phyloP scores from a whole-genome alignment of 2,329 filamentous ascomycete species.

The Hymenoscyphus albidus region DNA sequence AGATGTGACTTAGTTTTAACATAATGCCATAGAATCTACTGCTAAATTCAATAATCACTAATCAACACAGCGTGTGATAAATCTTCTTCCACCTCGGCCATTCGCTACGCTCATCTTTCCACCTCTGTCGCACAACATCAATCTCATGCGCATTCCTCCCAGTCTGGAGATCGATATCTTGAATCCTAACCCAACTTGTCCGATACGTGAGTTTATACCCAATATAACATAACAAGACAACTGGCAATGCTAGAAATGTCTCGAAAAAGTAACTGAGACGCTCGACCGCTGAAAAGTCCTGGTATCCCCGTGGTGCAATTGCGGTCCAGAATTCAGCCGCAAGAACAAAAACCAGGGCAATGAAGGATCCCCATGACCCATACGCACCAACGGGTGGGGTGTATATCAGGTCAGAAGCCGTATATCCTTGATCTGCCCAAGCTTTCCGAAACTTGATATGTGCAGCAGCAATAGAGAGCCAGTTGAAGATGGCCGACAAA shows the following conservation, averaged over 20 bases:
- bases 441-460: slow-evolving; percentile 87
- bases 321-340: slow-evolving; percentile 70
- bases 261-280: slow-evolving; percentile 68
- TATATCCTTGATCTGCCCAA: slow-evolving; percentile 62
- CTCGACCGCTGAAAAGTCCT: slow-evolving; percentile 40
- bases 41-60: background rate
- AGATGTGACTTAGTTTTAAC: background rate
- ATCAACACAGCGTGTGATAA: slow-evolving; percentile 68
- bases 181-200: slow-evolving; percentile 62
- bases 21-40: background rate
- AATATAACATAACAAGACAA: slow-evolving; percentile 64
- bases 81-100: slow-evolving; percentile 76
- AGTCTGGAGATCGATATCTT: slow-evolving; percentile 82
- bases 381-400: slow-evolving; percentile 53
- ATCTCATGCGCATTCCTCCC: slow-evolving; percentile 82
- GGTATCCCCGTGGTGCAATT: slow-evolving; percentile 64
- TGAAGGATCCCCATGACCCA: slow-evolving; percentile 60
- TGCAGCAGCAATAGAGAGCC: slow-evolving; percentile 77
- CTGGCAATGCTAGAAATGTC: slow-evolving; percentile 65
- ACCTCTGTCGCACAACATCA: slow-evolving; percentile 70
- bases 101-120: slow-evolving; percentile 64
- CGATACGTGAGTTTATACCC: slow-evolving; percentile 74
- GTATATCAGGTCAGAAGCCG: slow-evolving; percentile 61
- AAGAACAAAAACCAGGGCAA: slow-evolving; percentile 45
- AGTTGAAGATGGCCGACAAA: slow-evolving; percentile 72